Percentiles rank a stretch among this genome's conserved stretches.
Evolutionary conservation across 495 filamentous ascomycete genomes (phyloP).

Genomic region (Neurospora sp.): DNA sequence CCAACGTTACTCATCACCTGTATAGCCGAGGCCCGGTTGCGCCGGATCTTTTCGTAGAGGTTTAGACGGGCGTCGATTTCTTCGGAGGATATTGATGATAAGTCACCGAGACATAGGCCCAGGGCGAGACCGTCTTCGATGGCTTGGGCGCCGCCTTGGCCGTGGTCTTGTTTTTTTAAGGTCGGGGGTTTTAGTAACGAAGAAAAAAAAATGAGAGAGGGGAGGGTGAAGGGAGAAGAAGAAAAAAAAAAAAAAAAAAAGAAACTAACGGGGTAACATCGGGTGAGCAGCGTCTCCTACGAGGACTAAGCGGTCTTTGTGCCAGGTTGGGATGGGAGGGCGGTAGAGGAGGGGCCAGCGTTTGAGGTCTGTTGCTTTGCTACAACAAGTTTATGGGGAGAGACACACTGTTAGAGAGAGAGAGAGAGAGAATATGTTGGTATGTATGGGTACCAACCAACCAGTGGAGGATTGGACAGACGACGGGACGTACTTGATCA

Average conservation of each 20-base stretch:
- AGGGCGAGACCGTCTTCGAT: constrained; percentile 37
- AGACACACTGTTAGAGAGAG: background rate
- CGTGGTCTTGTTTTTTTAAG: constrained; percentile 21
- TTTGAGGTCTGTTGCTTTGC: constrained; percentile 31
- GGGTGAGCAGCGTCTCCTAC: constrained; percentile 42
- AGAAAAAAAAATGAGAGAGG: background rate
- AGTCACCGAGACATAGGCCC: constrained; percentile 19
- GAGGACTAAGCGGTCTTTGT: constrained; percentile 27
- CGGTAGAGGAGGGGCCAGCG: constrained; percentile 36
- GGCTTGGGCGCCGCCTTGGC: constrained; percentile 36
- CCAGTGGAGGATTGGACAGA: no score
- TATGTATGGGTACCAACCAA: background rate
- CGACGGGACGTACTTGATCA: constrained; percentile 7
- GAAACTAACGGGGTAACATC: constrained; percentile 32
- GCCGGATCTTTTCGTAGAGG: constrained; percentile 42
- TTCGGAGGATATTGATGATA: no score
- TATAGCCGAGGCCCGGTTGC: constrained; percentile 41
- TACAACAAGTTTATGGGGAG: background rate
- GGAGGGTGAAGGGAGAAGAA: background rate
- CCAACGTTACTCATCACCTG: constrained; percentile 36
- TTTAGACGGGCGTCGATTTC: constrained; percentile 23
- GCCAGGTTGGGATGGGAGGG: constrained; percentile 22
- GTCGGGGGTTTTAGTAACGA: no score
- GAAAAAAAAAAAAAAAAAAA: background rate
- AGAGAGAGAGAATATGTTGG: no score